Percentiles rank a stretch among this genome's conserved stretches.
Evolutionary conservation across 768 basidiomycete species (phyloP).

Genomic region (Lactarius deliciosus): DNA sequence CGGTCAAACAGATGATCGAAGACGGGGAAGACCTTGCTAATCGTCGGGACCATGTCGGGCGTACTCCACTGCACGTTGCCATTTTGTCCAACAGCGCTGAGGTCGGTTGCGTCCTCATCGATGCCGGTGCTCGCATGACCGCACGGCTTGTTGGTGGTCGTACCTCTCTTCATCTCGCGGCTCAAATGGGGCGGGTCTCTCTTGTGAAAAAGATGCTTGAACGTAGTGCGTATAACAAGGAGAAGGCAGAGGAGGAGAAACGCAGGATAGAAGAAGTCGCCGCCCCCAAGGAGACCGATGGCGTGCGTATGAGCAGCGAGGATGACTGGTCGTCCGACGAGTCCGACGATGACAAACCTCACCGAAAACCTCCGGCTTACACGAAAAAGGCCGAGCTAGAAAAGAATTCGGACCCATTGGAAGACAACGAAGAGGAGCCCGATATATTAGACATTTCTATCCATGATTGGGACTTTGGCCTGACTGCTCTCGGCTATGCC

Average conservation of each 20-base stretch:
- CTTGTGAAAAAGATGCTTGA: slow-evolving; percentile 54
- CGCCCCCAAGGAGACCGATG: slow-evolving; percentile 18
- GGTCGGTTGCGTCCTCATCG: slow-evolving; percentile 51
- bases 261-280: slow-evolving; percentile 24
- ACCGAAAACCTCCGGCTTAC: slow-evolving; percentile 32
- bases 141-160: slow-evolving; percentile 57
- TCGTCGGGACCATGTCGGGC: slow-evolving; percentile 60
- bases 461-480: slow-evolving; percentile 58
- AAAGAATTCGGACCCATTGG: slow-evolving; percentile 42
- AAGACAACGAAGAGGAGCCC: slow-evolving; percentile 49
- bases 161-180: slow-evolving; percentile 55
- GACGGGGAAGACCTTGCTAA: slow-evolving; percentile 46
- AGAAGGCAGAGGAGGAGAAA: slow-evolving; percentile 34
- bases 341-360: slow-evolving; percentile 19
- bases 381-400: slow-evolving; percentile 31
- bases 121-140: slow-evolving; percentile 55
- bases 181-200: slow-evolving; percentile 43
- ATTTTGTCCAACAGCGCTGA: slow-evolving; percentile 48
- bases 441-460: slow-evolving; percentile 57
- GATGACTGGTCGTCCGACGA: slow-evolving; percentile 30
- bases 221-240: slow-evolving; percentile 43
- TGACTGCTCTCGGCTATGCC: slow-evolving; percentile 53
- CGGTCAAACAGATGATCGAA: slow-evolving; percentile 43
- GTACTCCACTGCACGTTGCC: slow-evolving; percentile 58
- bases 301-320: slow-evolving; percentile 30